Percentiles rank a stretch among this genome's conserved stretches.
These are phyloP conservation scores for Asclepias syriaca DNA, from an alignment of 257 asterid genomes.

Conservation along the genomic window DNA sequence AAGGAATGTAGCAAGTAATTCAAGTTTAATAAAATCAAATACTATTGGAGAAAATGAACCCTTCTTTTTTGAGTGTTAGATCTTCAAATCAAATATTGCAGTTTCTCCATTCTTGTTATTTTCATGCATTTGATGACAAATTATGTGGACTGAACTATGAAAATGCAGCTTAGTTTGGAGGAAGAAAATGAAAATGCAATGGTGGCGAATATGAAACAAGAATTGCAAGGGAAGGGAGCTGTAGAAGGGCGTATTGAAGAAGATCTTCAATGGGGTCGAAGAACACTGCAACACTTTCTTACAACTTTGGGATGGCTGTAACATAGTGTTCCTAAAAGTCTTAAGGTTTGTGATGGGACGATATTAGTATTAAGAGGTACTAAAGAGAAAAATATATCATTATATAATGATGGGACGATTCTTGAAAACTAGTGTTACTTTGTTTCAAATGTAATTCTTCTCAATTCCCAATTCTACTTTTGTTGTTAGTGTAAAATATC, in stretches of 20 bases:
- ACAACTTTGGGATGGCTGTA: conserved; percentile 39
- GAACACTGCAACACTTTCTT: conserved; percentile 49
- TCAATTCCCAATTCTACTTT: background rate
- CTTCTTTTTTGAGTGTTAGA: background rate
- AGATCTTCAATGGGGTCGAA: conserved; percentile 52
- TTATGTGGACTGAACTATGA: background rate
- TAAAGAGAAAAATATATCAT: background rate
- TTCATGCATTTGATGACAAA: background rate
- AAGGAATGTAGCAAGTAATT: background rate
- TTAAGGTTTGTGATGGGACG: background rate
- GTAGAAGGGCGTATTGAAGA: conserved; percentile 12
- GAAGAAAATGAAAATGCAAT: conserved; percentile 22
- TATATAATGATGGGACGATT: too few species aligned
- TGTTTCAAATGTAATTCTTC: background rate
- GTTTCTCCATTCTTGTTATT: background rate
- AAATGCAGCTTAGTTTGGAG: conserved; percentile 28
- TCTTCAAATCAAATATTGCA: background rate
- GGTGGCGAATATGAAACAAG: conserved; percentile 21
- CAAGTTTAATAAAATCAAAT: background rate
- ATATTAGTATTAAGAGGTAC: too few species aligned
- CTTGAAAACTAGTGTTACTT: background rate
- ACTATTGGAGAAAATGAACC: background rate
- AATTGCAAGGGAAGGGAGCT: background rate
- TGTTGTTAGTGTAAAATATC: background rate
- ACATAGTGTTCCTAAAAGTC: background rate